These are phyloP conservation scores for Corynascus novoguineensis DNA, from an alignment of 495 filamentous ascomycete species.

Conservation along the genomic window DNA sequence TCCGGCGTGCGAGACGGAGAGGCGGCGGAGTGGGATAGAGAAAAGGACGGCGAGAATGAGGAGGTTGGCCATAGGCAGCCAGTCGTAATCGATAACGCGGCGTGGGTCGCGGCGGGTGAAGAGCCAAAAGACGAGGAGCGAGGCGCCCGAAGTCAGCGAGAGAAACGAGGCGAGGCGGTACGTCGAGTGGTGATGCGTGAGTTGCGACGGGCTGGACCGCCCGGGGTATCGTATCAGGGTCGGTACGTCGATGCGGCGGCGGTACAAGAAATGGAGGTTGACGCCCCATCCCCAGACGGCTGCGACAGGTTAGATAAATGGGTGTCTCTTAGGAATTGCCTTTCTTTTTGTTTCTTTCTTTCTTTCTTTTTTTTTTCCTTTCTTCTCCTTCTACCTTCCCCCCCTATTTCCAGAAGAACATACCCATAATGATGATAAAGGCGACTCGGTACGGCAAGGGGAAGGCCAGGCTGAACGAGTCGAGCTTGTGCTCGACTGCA, in stretches of 20 bases:
- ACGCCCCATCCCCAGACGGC: slow-evolving; percentile 88
- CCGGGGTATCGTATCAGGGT: slow-evolving; percentile 72
- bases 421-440: slow-evolving; percentile 74
- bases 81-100: slow-evolving; percentile 66
- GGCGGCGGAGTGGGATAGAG: slow-evolving; percentile 57
- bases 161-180: slow-evolving; percentile 78
- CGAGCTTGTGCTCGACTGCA: slow-evolving; percentile 71
- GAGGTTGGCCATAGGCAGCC: slow-evolving; percentile 76
- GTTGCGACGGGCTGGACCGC: slow-evolving; percentile 57
- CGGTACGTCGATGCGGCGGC: slow-evolving; percentile 73
- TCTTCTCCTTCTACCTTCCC: too few species aligned
- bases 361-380: not conserved
- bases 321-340: too few species aligned
- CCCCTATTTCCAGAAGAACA: slow-evolving; percentile 17
- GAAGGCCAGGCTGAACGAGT: slow-evolving; percentile 76
- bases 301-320: slow-evolving; percentile 31
- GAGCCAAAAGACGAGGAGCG: slow-evolving; percentile 74
- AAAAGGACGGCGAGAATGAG: slow-evolving; percentile 63
- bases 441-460: slow-evolving; percentile 83
- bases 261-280: slow-evolving; percentile 75
- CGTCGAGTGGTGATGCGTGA: slow-evolving; percentile 67
- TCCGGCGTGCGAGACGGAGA: slow-evolving; percentile 63
- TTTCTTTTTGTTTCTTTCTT: not conserved
- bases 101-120: slow-evolving; percentile 62
- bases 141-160: slow-evolving; percentile 60